Evolutionary conservation across 768 basidiomycete species (phyloP).

Genomic region (Lentinula detonsa): DNA sequence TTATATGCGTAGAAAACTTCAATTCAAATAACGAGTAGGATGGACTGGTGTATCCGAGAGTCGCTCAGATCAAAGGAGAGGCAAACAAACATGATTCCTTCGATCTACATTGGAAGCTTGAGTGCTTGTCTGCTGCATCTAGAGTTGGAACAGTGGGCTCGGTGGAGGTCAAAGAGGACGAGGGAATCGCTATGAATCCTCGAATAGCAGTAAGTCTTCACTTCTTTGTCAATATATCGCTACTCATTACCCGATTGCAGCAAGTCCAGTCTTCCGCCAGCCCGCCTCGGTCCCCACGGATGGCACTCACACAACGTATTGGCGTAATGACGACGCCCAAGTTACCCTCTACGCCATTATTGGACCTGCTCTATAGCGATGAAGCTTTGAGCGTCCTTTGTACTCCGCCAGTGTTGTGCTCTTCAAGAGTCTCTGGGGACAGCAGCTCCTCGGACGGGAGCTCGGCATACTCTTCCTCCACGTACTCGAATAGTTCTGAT

Average conservation of each 20-base stretch:
- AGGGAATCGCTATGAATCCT: not conserved
- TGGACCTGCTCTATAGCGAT: not conserved
- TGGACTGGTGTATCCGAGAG: constrained; percentile 30
- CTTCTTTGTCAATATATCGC: not conserved
- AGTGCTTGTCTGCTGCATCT: constrained; percentile 18
- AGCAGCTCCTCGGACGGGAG: constrained; percentile 2
- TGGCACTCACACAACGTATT: not conserved
- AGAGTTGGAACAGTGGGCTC: not conserved
- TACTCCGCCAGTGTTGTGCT: constrained; percentile 2
- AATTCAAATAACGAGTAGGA: constrained; percentile 8
- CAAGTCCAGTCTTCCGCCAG: not conserved
- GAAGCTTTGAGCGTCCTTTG: not conserved
- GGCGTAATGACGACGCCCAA: not conserved
- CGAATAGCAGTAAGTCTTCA: not conserved
- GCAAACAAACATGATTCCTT: constrained; percentile 24
- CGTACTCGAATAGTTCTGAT: constrained; percentile 1
- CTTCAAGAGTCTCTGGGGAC: not conserved
- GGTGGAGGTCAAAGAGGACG: not conserved
- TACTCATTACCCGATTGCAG: not conserved
- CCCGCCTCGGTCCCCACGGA: not conserved
- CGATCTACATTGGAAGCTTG: constrained; percentile 32
- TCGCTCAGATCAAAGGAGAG: constrained; percentile 31
- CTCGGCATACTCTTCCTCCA: constrained; percentile 5
- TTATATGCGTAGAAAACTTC: not conserved
- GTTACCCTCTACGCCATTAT: not conserved